phyloP scores from a whole-genome alignment of 2,329 filamentous ascomycete genomes.

The Uncinocarpus reesii region DNA sequence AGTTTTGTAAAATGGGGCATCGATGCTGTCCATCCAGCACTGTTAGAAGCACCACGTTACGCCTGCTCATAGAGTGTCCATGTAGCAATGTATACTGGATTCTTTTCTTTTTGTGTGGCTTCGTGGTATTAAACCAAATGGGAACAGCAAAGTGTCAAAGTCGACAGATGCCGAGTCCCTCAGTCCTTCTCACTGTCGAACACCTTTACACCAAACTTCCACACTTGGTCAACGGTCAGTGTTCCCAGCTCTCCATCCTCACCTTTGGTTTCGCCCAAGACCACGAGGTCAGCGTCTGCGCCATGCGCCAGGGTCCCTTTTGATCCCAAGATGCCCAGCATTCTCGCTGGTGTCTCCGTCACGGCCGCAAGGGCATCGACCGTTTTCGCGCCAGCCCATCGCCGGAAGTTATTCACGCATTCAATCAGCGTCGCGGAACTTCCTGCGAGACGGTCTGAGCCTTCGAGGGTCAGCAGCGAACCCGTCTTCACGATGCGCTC shows the following conservation, averaged over 20 bases:
- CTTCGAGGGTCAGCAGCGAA: conserved; percentile 61
- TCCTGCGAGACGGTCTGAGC: conserved; percentile 67
- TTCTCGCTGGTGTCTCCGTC: conserved; percentile 31
- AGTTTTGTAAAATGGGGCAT: too few species aligned
- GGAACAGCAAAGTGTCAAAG: too few species aligned
- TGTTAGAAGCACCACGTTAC: too few species aligned
- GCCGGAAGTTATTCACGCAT: conserved; percentile 37
- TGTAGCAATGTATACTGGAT: too few species aligned
- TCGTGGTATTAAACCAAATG: too few species aligned
- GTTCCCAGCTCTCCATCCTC: conserved; percentile 23
- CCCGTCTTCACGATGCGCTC: conserved; percentile 53
- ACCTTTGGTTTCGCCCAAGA: conserved; percentile 27
- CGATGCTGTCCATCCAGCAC: too few species aligned
- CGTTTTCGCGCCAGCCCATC: conserved; percentile 33
- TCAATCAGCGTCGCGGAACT: conserved; percentile 42
- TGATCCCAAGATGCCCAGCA: conserved; percentile 31
- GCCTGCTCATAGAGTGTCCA: too few species aligned
- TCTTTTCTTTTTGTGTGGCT: too few species aligned
- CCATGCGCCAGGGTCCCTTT: conserved; percentile 34
- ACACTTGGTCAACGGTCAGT: conserved; percentile 35
- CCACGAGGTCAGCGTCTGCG: conserved; percentile 35
- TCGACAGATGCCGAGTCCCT: neutral
- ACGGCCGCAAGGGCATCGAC: conserved; percentile 34
- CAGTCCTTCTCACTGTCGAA: conserved; percentile 28
- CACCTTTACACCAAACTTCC: conserved; percentile 36